These are phyloP conservation scores for Neurospora cerealis DNA, from an alignment of 495 filamentous ascomycete species.

Conservation along the genomic window DNA sequence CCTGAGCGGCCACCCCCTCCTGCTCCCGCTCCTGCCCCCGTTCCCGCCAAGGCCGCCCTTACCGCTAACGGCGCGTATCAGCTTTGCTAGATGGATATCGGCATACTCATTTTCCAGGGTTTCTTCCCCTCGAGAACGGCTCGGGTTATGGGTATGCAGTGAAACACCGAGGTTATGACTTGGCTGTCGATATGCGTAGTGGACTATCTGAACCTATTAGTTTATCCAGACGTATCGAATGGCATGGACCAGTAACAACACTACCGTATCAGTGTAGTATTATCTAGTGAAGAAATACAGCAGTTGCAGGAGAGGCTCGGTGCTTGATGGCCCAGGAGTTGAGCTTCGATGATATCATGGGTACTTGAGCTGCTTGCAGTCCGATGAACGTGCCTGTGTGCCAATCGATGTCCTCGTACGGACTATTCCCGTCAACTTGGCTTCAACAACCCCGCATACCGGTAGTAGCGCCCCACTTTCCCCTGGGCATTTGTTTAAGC, in stretches of 20 bases:
- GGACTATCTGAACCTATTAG: background rate
- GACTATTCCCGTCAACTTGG: background rate
- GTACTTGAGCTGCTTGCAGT: background rate
- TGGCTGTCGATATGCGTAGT: background rate
- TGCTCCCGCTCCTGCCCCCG: constrained; percentile 28
- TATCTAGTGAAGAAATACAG: background rate
- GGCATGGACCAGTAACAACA: background rate
- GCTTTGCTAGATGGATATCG: background rate
- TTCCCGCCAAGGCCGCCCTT: constrained; percentile 13
- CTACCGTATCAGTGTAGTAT: background rate
- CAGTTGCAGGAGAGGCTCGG: background rate
- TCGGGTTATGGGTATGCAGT: background rate
- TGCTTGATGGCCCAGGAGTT: background rate
- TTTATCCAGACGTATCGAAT: background rate
- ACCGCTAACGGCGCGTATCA: constrained; percentile 10
- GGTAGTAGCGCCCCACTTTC: background rate
- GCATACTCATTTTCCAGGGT: background rate
- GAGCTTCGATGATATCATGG: background rate
- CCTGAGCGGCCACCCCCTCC: constrained; percentile 48
- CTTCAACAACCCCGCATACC: background rate
- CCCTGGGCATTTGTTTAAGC: background rate
- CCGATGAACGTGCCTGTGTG: background rate
- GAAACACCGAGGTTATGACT: background rate
- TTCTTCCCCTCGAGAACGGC: background rate
- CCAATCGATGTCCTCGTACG: background rate